phyloP scores from a whole-genome alignment of 164 flowering plant species.

The Berberis thunbergii region DNA sequence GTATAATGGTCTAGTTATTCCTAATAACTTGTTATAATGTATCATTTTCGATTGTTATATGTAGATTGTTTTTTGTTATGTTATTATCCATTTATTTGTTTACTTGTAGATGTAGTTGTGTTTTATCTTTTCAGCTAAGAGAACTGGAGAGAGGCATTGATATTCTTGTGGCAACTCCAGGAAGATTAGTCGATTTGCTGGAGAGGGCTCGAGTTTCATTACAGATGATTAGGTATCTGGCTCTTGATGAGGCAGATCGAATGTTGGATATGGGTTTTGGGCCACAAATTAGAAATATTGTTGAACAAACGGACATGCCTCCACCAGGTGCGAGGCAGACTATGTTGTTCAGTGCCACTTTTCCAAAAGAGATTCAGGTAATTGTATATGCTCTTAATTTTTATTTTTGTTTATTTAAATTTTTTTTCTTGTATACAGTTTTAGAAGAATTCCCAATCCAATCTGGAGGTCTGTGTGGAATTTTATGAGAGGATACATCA shows the following conservation, averaged over 20 bases:
- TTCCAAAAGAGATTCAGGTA: slow-evolving; percentile 80
- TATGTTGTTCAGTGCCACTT: slow-evolving; percentile 74
- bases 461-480: too few species aligned
- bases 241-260: slow-evolving; percentile 77
- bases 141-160: slow-evolving; percentile 76
- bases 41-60: too few species aligned
- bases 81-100: too few species aligned
- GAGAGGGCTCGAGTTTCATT: slow-evolving; percentile 71
- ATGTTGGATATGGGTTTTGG: slow-evolving; percentile 91
- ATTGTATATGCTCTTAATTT: neutral
- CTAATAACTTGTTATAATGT: too few species aligned
- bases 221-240: slow-evolving; percentile 53
- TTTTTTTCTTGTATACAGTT: too few species aligned
- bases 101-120: neutral
- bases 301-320: slow-evolving; percentile 81
- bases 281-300: slow-evolving; percentile 74
- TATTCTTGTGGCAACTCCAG: slow-evolving; percentile 78
- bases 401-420: too few species aligned
- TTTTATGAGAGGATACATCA: too few species aligned
- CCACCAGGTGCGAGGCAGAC: slow-evolving; percentile 63
- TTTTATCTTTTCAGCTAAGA: slow-evolving; percentile 34
- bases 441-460: too few species aligned
- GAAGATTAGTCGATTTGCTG: slow-evolving; percentile 64
- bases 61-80: too few species aligned
- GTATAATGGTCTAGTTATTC: too few species aligned